Percentiles rank a stretch among this genome's conserved stretches.
phyloP scores from a whole-genome alignment of 2,329 filamentous ascomycete genomes.

The Penicillium aurantiogriseum region DNA sequence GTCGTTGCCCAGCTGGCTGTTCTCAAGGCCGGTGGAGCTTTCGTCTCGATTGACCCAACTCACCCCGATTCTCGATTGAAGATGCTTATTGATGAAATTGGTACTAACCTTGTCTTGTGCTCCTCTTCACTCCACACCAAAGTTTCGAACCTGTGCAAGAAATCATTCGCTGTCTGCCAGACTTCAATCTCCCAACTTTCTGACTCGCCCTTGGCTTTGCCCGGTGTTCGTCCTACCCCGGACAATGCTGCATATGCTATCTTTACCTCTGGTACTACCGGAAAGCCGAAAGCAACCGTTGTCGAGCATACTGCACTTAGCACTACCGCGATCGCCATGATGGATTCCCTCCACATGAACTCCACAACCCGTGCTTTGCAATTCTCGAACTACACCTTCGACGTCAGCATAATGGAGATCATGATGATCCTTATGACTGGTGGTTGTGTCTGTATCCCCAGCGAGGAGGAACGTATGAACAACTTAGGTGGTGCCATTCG shows the following conservation, averaged over 20 bases:
- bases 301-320: slow-evolving; percentile 61
- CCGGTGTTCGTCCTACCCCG: slow-evolving; percentile 18
- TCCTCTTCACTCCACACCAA: slow-evolving; percentile 32
- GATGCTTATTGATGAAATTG: slow-evolving; percentile 37
- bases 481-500: slow-evolving; percentile 53
- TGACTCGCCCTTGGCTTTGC: slow-evolving; percentile 18
- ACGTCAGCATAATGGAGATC: slow-evolving; percentile 55
- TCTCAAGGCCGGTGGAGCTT: slow-evolving; percentile 44
- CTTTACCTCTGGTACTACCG: slow-evolving; percentile 51
- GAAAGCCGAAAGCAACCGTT: slow-evolving; percentile 60
- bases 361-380: slow-evolving; percentile 58
- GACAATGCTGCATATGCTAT: slow-evolving; percentile 49
- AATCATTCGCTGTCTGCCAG: slow-evolving; percentile 30
- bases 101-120: slow-evolving; percentile 35
- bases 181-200: slow-evolving; percentile 29
- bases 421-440: slow-evolving; percentile 57
- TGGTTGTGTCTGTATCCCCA: slow-evolving; percentile 60
- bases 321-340: slow-evolving; percentile 54
- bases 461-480: slow-evolving; percentile 49
- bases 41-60: slow-evolving; percentile 43
- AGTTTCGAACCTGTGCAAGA: slow-evolving; percentile 29
- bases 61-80: slow-evolving; percentile 40
- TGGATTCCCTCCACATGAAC: slow-evolving; percentile 51
- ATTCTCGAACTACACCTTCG: slow-evolving; percentile 57
- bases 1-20: slow-evolving; percentile 43